Conservation (phyloP, 1,284 basidiomycete species). For the Cutaneotrichosporon dermatis region DNA sequence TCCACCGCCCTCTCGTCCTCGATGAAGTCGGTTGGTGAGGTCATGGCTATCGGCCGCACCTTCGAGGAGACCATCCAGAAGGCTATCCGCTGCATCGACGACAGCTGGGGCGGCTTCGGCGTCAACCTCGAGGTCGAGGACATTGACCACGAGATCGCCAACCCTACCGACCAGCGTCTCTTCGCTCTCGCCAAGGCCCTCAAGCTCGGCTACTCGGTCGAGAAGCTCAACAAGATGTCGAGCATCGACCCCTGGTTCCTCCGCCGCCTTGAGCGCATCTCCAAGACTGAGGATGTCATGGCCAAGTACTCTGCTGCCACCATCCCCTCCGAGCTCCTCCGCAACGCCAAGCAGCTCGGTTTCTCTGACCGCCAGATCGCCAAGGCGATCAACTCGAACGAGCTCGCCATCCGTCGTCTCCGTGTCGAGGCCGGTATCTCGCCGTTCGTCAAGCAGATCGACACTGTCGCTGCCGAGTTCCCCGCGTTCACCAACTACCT, state of each 20-base stretch:
- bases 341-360: conserved; percentile 87
- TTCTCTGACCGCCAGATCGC: conserved; percentile 94
- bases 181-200: conserved; percentile 96
- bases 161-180: conserved; percentile 74
- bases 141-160: conserved; percentile 68
- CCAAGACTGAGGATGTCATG: conserved; percentile 70
- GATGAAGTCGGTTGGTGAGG: conserved; percentile 99
- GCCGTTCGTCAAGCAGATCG: conserved; percentile 97
- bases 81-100: conserved; percentile 93
- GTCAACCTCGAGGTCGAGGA: conserved; percentile 65
- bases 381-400: conserved; percentile 63
- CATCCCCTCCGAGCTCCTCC: conserved; percentile 63
- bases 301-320: conserved; percentile 63
- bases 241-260: conserved; percentile 99
- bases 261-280: conserved; percentile 76
- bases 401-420: conserved; percentile 58
- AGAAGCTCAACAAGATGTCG: conserved; percentile 94
- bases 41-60: conserved; percentile 97
- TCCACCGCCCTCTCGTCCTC: conserved; percentile 80
- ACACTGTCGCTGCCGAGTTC: conserved; percentile 98
- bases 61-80: conserved; percentile 99
- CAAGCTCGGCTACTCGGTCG: conserved; percentile 87
- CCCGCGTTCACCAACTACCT: conserved; percentile 98
- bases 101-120: conserved; percentile 86
- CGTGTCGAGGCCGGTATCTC: conserved; percentile 78